A percentile compares a stretch with the other conserved stretches of the same genome.
Evolutionary conservation across 2,329 filamentous ascomycete species (phyloP).

Genomic region (Periconia digitata): DNA sequence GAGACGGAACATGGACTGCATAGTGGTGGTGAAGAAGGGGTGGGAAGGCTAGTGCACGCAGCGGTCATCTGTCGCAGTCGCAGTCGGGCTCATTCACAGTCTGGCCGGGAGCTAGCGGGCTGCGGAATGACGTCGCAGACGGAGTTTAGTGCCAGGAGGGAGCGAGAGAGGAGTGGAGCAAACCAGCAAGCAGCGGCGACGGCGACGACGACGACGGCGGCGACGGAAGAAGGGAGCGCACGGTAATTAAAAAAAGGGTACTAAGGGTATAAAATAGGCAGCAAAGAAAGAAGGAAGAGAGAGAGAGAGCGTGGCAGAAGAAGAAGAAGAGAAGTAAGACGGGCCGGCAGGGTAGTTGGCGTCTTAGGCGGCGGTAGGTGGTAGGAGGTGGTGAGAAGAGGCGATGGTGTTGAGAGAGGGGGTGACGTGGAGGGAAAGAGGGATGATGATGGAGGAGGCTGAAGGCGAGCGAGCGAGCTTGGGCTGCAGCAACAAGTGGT

Average conservation of each 20-base stretch:
- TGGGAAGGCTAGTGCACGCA: constrained; percentile 37
- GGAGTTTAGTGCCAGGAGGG: constrained; percentile 14
- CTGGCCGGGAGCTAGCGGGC: constrained; percentile 26
- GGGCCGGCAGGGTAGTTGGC: constrained; percentile 7
- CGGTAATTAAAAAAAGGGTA: constrained; percentile 37
- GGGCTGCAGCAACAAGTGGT: constrained; percentile 19
- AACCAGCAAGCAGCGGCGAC: too few relatives aligned
- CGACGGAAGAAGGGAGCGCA: constrained; percentile 15
- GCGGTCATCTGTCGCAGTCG: constrained; percentile 43
- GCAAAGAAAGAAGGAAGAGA: constrained; percentile 39
- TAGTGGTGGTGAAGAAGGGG: constrained; percentile 31
- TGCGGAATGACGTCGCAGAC: constrained; percentile 35
- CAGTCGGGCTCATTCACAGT: constrained; percentile 33
- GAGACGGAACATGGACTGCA: constrained; percentile 56
- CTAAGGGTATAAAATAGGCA: constrained; percentile 29
- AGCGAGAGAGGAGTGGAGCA: constrained; percentile 16
- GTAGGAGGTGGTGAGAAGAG: not conserved
- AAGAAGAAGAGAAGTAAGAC: constrained; percentile 31
- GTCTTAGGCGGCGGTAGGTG: not conserved
- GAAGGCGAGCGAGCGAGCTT: constrained; percentile 8
- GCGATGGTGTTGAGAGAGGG: constrained; percentile 3
- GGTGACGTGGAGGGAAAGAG: constrained; percentile 10
- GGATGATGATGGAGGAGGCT: not conserved
- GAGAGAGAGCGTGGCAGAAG: constrained; percentile 17
- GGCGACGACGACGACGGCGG: too few relatives aligned